Percentiles rank a stretch among this genome's conserved stretches.
Evolutionary conservation across 2,329 filamentous ascomycete genomes (phyloP).

Genomic region (Neofusicoccum cordaticola): DNA sequence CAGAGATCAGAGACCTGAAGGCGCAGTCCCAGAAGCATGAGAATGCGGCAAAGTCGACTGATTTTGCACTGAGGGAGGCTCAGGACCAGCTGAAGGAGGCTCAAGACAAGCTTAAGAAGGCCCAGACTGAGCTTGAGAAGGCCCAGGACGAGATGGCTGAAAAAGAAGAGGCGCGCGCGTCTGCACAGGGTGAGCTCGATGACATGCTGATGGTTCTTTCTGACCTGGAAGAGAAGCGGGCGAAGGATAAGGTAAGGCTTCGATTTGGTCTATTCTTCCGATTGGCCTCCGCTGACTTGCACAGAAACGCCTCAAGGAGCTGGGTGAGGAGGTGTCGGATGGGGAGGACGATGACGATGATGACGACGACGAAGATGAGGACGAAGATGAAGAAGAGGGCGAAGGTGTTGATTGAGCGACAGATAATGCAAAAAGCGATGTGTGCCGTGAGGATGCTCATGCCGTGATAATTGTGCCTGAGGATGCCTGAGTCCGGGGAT

Average conservation of each 20-base stretch:
- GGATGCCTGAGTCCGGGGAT: not conserved
- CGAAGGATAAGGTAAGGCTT: constrained; percentile 35
- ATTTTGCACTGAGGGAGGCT: constrained; percentile 25
- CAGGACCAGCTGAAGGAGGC: constrained; percentile 18
- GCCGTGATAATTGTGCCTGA: not conserved
- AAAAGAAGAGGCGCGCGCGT: constrained; percentile 37
- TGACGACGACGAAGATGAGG: constrained; percentile 43
- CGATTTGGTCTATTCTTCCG: not conserved
- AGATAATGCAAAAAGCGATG: not conserved
- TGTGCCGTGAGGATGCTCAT: not conserved
- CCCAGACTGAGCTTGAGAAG: constrained; percentile 27
- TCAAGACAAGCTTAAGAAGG: constrained; percentile 28
- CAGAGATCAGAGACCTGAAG: constrained; percentile 22
- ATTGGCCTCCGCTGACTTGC: constrained; percentile 21
- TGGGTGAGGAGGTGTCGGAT: constrained; percentile 44
- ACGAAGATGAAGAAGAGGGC: constrained; percentile 32
- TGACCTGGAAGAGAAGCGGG: constrained; percentile 47
- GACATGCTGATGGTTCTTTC: constrained; percentile 48
- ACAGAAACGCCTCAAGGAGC: constrained; percentile 47
- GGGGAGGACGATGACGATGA: constrained; percentile 40
- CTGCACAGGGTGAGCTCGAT: constrained; percentile 45
- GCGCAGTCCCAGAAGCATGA: constrained; percentile 15
- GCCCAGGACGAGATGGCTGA: constrained; percentile 27
- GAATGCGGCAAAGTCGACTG: not conserved
- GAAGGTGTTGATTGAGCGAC: not conserved